Evolutionary conservation across 78 protist species (phyloP).

Genomic region (Speleostelium caveatum): DNA sequence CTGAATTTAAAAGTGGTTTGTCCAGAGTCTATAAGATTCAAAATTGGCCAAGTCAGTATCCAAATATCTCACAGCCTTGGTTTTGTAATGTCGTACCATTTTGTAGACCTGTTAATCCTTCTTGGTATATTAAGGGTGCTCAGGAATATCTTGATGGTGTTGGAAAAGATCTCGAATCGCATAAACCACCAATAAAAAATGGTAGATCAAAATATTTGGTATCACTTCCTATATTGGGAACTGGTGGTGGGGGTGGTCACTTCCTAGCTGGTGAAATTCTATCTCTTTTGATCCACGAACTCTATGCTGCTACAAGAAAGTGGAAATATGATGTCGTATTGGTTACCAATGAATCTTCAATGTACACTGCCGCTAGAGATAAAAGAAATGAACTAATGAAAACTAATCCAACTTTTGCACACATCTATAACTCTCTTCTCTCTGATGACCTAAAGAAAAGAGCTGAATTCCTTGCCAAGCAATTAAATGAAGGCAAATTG

Average conservation of each 20-base stretch:
- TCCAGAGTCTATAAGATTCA: slow-evolving; percentile 34
- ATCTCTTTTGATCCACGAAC: slow-evolving; percentile 33
- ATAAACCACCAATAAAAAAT: slow-evolving; percentile 57
- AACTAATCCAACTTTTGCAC: not conserved
- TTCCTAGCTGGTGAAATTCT: slow-evolving; percentile 66
- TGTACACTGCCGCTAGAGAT: slow-evolving; percentile 57
- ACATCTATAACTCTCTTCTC: not conserved
- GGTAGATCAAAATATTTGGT: slow-evolving; percentile 56
- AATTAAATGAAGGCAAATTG: slow-evolving; percentile 20
- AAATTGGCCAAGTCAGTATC: slow-evolving; percentile 67
- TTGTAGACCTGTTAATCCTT: not conserved
- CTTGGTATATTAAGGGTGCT: slow-evolving; percentile 63
- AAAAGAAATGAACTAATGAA: slow-evolving; percentile 20
- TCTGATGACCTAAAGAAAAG: slow-evolving; percentile 30
- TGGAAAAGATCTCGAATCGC: slow-evolving; percentile 10
- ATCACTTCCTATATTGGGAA: slow-evolving; percentile 84
- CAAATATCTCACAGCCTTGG: slow-evolving; percentile 73
- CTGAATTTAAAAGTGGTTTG: not conserved
- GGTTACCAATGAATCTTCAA: slow-evolving; percentile 56
- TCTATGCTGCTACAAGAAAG: slow-evolving; percentile 39
- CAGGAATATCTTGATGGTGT: slow-evolving; percentile 48
- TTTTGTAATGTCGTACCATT: slow-evolving; percentile 54
- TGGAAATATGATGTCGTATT: slow-evolving; percentile 81
- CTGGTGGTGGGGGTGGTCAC: slow-evolving; percentile 83
- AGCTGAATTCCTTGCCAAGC: slow-evolving; percentile 18